Evolutionary conservation across 805 yeast genomes (phyloP).

Genomic region (Nakazawaea laoshanensis): DNA sequence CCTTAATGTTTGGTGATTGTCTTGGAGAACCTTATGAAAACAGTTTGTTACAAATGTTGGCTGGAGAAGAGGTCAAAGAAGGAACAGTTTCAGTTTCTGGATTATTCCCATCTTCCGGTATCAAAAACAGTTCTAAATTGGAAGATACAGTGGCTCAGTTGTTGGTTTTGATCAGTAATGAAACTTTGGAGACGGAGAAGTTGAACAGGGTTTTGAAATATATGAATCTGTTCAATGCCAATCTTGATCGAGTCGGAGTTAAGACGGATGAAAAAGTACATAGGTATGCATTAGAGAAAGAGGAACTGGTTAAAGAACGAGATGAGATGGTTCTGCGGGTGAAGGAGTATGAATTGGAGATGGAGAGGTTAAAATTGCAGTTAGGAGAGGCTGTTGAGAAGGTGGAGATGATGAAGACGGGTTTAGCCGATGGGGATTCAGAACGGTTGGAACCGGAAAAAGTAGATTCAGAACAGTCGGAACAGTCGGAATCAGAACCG

Average conservation of each 20-base stretch:
- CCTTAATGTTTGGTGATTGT: slow-evolving; percentile 26
- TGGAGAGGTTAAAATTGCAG: neutral
- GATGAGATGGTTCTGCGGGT: neutral
- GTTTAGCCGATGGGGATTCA: slow-evolving; percentile 8
- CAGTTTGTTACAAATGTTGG: slow-evolving; percentile 17
- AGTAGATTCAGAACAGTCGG: slow-evolving; percentile 1
- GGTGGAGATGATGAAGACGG: slow-evolving; percentile 13
- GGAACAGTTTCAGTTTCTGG: slow-evolving; percentile 43
- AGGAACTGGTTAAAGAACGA: neutral
- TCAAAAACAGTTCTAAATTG: slow-evolving; percentile 46
- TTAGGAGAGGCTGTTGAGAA: slow-evolving; percentile 10
- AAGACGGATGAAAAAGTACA: no score
- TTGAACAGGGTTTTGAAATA: slow-evolving; percentile 47
- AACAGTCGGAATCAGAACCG: neutral
- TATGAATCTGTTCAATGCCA: slow-evolving; percentile 35
- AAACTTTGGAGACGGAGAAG: slow-evolving; percentile 50
- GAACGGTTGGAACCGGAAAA: neutral
- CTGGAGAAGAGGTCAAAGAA: slow-evolving; percentile 22
- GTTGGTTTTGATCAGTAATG: slow-evolving; percentile 45
- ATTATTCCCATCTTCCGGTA: slow-evolving; percentile 48
- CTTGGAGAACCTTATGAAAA: slow-evolving; percentile 22
- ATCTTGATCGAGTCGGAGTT: slow-evolving; percentile 6
- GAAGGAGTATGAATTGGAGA: neutral
- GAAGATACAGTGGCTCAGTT: slow-evolving; percentile 48
- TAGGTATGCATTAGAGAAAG: neutral